A percentile compares a stretch with the other conserved stretches of the same genome.
phyloP scores from a whole-genome alignment of 768 basidiomycete species.

The Suillus subaureus region DNA sequence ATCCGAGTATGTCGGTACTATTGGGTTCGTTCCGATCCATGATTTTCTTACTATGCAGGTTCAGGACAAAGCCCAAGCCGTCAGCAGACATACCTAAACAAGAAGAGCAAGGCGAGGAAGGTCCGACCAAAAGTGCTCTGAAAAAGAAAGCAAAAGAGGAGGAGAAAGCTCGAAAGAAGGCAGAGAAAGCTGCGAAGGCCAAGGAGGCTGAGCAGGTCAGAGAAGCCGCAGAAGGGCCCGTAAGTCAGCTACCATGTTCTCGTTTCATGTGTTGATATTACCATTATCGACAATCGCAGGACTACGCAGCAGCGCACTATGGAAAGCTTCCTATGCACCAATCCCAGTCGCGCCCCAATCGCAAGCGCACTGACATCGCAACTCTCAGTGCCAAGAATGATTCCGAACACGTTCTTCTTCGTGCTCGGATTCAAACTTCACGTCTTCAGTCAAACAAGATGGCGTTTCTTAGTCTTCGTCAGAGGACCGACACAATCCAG shows the following conservation, averaged over 20 bases:
- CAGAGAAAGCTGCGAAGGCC: conserved; percentile 81
- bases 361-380: conserved; percentile 63
- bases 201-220: conserved; percentile 75
- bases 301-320: conserved; percentile 78
- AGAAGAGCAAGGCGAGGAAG: conserved; percentile 37
- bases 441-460: conserved; percentile 95
- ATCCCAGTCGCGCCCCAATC: conserved; percentile 75
- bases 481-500: conserved; percentile 85
- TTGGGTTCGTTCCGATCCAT: too few relatives aligned
- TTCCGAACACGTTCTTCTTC: conserved; percentile 77
- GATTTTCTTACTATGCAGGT: too few relatives aligned
- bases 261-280: conserved; percentile 4
- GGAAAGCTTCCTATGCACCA: conserved; percentile 90
- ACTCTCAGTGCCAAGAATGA: conserved; percentile 61
- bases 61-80: too few relatives aligned
- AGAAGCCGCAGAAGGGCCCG: conserved; percentile 63
- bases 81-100: not conserved
- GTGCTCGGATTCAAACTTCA: conserved; percentile 89
- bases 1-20: too few relatives aligned
- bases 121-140: conserved; percentile 82
- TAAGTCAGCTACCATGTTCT: conserved; percentile 30
- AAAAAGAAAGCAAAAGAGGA: conserved; percentile 92
- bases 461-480: conserved; percentile 91
- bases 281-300: conserved; percentile 43
- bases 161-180: conserved; percentile 88